phyloP scores from a whole-genome alignment of 2,329 filamentous ascomycete species.

The Chalaropsis ovoidea region DNA sequence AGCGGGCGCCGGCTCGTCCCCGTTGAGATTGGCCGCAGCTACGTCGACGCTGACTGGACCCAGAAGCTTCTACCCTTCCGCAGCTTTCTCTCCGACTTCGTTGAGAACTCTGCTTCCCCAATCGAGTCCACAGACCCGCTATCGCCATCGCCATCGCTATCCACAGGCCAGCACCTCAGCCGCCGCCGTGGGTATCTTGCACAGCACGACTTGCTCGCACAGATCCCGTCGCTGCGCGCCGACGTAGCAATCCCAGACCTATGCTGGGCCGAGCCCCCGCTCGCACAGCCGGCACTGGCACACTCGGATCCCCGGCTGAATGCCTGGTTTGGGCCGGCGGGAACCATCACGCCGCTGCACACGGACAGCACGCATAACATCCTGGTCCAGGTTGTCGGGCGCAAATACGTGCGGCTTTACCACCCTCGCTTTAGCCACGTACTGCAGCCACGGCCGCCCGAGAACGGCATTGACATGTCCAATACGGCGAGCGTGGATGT shows the following conservation, averaged over 20 bases:
- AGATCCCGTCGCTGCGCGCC: slow-evolving; percentile 63
- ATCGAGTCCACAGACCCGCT: not conserved
- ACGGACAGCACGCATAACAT: slow-evolving; percentile 93
- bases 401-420: slow-evolving; percentile 88
- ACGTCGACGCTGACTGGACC: slow-evolving; percentile 75
- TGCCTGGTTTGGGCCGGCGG: slow-evolving; percentile 82
- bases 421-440: slow-evolving; percentile 50
- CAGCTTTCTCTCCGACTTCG: slow-evolving; percentile 56
- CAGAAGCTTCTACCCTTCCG: slow-evolving; percentile 69
- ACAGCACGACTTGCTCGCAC: slow-evolving; percentile 76
- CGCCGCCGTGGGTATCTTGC: slow-evolving; percentile 66
- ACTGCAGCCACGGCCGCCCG: slow-evolving; percentile 52
- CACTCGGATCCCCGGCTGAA: slow-evolving; percentile 59
- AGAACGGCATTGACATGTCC: slow-evolving; percentile 74
- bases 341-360: slow-evolving; percentile 85
- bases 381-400: slow-evolving; percentile 76
- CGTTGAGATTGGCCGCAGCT: slow-evolving; percentile 75
- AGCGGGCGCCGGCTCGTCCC: slow-evolving; percentile 71
- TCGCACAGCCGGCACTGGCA: slow-evolving; percentile 36
- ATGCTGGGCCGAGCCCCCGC: slow-evolving; percentile 62
- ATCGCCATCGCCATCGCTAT: not conserved
- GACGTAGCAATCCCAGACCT: slow-evolving; percentile 78
- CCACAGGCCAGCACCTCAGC: not conserved
- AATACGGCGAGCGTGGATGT: slow-evolving; percentile 80
- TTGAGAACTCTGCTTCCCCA: slow-evolving; percentile 34